Percentiles rank a stretch among this genome's conserved stretches.
Conservation (phyloP, 2,329 filamentous ascomycete species). For the Ophiocordyceps polyrhachis-furcata region DNA sequence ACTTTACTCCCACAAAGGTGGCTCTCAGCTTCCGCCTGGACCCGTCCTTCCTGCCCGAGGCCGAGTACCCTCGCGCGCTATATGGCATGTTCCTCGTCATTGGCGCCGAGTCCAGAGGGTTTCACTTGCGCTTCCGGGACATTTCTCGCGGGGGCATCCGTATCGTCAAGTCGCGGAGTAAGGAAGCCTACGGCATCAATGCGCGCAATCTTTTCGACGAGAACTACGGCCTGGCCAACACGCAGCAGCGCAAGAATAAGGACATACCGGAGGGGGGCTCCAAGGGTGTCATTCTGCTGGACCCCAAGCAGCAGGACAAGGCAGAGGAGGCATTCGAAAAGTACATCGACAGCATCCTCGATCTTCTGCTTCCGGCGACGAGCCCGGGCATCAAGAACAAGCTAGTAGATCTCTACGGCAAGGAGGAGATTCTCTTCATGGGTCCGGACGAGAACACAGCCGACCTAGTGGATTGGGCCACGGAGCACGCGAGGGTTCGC, state of each 20-base stretch:
- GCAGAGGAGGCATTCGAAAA: conserved; percentile 89
- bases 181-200: conserved; percentile 92
- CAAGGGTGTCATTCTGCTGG: conserved; percentile 91
- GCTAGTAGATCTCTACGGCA: conserved; percentile 85
- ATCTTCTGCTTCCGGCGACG: conserved; percentile 72
- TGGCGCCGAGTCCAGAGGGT: conserved; percentile 87
- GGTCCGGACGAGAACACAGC: conserved; percentile 98
- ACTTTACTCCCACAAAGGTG: conserved; percentile 92
- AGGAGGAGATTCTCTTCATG: conserved; percentile 96
- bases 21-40: conserved; percentile 91
- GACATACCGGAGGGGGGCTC: conserved; percentile 96
- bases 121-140: conserved; percentile 93
- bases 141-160: conserved; percentile 94
- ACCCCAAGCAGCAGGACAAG: conserved; percentile 87
- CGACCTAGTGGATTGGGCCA: conserved; percentile 96
- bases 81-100: conserved; percentile 99
- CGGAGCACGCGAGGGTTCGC: conserved; percentile 70
- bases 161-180: conserved; percentile 94
- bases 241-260: conserved; percentile 99
- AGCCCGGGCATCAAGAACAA: conserved; percentile 98
- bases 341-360: conserved; percentile 97
- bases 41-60: conserved; percentile 68
- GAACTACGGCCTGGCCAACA: conserved; percentile 96
- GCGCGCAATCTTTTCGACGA: conserved; percentile 93
- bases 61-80: conserved; percentile 83